These are phyloP conservation scores for Blepharisma japonicum DNA, from an alignment of 73 alveolate genomes.

Conservation along the genomic window DNA sequence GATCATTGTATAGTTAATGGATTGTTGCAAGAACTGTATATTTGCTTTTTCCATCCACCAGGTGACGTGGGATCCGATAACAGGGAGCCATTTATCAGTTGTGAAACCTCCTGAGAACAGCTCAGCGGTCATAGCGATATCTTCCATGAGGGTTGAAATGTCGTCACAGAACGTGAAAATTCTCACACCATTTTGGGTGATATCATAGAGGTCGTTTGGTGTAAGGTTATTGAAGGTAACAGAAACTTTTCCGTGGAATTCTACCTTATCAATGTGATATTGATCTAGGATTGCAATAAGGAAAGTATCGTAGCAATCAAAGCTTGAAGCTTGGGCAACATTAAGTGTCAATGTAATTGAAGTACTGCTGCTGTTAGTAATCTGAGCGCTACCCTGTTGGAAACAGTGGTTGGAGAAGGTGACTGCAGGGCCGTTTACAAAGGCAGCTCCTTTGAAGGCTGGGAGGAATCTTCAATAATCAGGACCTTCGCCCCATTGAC, in stretches of 20 bases:
- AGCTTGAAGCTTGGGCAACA: background rate
- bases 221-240: constrained; percentile 54
- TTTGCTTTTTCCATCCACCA: constrained; percentile 73
- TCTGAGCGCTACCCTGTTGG: background rate
- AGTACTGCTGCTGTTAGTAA: background rate
- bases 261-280: background rate
- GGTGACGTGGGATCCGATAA: constrained; percentile 66
- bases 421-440: background rate
- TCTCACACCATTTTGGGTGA: constrained; percentile 57
- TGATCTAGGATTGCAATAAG: background rate
- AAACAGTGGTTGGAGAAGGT: constrained; percentile 8
- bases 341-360: background rate
- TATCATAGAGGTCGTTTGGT: constrained; percentile 54
- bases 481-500: constrained; percentile 32
- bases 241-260: constrained; percentile 52
- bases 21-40: constrained; percentile 57
- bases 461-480: constrained; percentile 13
- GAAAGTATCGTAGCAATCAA: constrained; percentile 6
- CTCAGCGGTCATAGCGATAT: constrained; percentile 59
- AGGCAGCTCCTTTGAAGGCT: constrained; percentile 19
- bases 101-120: constrained; percentile 87
- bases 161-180: constrained; percentile 74
- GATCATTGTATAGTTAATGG: constrained; percentile 69
- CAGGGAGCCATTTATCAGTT: constrained; percentile 59
- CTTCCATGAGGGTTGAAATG: constrained; percentile 48